A percentile compares a stretch with the other conserved stretches of the same genome.
Conservation (phyloP, 2,329 filamentous ascomycete species). For the Cadophora luteo-olivacea region DNA sequence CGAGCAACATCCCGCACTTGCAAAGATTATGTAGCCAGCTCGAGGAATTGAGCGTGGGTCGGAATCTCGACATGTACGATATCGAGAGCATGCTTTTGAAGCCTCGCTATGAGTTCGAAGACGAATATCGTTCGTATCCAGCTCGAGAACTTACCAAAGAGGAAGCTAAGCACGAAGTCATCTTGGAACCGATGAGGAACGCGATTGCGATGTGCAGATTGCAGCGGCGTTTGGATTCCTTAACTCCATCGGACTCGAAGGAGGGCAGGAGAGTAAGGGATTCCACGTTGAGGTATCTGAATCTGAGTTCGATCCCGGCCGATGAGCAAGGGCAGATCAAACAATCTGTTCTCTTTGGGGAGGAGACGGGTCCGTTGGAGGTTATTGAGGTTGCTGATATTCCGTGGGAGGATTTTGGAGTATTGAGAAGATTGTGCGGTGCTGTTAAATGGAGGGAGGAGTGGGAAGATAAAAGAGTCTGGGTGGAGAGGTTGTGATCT, state of each 20-base stretch:
- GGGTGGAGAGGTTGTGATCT: slow-evolving; percentile 23
- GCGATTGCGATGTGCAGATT: slow-evolving; percentile 34
- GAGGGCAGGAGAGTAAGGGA: not conserved
- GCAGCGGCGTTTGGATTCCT: slow-evolving; percentile 24
- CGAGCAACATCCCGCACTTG: slow-evolving; percentile 21
- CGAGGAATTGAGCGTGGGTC: slow-evolving; percentile 29
- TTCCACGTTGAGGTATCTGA: slow-evolving; percentile 23
- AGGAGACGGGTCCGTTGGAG: slow-evolving; percentile 27
- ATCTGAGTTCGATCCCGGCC: slow-evolving; percentile 26
- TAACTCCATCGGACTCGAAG: not conserved
- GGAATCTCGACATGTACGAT: slow-evolving; percentile 26
- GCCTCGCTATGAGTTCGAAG: not conserved
- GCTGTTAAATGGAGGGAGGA: slow-evolving; percentile 25
- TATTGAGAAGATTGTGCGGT: slow-evolving; percentile 1
- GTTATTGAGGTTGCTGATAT: slow-evolving; percentile 25
- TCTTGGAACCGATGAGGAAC: slow-evolving; percentile 29
- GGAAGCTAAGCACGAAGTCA: slow-evolving; percentile 14
- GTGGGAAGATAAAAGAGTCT: slow-evolving; percentile 18
- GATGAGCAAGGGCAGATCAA: slow-evolving; percentile 31
- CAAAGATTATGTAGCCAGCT: slow-evolving; percentile 24
- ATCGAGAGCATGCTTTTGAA: slow-evolving; percentile 32
- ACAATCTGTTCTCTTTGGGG: slow-evolving; percentile 29
- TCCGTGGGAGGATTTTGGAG: slow-evolving; percentile 10
- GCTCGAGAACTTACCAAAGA: not conserved
- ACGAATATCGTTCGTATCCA: slow-evolving; percentile 4